A percentile compares a stretch with the other conserved stretches of the same genome.
phyloP scores from a whole-genome alignment of 2,329 filamentous ascomycete genomes.

The Colletotrichum sp. region DNA sequence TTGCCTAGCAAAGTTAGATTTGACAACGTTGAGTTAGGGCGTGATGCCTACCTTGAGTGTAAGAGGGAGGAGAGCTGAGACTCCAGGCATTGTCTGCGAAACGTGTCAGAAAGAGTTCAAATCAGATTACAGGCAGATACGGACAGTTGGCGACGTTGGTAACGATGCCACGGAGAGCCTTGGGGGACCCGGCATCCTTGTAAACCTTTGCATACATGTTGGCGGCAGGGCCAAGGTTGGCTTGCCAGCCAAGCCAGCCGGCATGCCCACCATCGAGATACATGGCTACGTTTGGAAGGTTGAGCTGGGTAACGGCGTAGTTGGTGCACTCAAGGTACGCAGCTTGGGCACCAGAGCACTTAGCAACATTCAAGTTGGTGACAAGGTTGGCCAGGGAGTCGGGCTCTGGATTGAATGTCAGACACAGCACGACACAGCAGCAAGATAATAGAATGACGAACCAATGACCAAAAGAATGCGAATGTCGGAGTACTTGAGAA shows the following conservation, averaged over 20 bases:
- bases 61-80: constrained; percentile 45
- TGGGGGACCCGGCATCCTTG: constrained; percentile 53
- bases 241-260: constrained; percentile 64
- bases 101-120: not conserved
- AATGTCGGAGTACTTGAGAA: constrained; percentile 48
- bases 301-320: constrained; percentile 56
- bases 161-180: constrained; percentile 56
- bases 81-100: constrained; percentile 53
- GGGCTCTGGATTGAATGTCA: constrained; percentile 47
- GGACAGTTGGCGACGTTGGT: constrained; percentile 60
- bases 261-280: constrained; percentile 59
- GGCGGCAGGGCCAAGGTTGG: constrained; percentile 56
- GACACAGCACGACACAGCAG: constrained; percentile 10
- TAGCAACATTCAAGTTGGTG: constrained; percentile 57
- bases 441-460: constrained; percentile 19
- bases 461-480: constrained; percentile 50
- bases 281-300: constrained; percentile 62
- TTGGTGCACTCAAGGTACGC: constrained; percentile 55
- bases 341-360: constrained; percentile 52
- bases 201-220: constrained; percentile 52
- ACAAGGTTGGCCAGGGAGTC: constrained; percentile 65
- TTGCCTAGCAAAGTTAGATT: constrained; percentile 41
- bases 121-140: not conserved
- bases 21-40: not conserved
- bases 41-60: constrained; percentile 38